These are phyloP conservation scores for Vitrella brassicaformis DNA, from an alignment of 73 alveolate genomes.

Conservation along the genomic window DNA sequence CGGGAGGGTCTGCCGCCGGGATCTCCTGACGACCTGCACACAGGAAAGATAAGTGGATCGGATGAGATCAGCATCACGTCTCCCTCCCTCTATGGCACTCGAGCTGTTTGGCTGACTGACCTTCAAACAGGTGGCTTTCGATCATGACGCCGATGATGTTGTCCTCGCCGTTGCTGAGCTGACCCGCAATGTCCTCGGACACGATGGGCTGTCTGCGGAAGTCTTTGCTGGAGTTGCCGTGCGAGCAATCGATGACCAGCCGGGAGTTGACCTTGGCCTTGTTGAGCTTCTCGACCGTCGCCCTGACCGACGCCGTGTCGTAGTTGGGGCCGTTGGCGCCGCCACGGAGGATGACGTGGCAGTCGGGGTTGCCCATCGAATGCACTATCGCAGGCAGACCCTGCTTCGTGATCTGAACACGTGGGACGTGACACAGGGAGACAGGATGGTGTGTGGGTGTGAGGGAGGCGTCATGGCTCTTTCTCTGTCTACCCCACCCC, in stretches of 20 bases:
- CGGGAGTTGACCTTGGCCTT: not conserved
- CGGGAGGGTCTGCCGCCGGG: too few relatives aligned
- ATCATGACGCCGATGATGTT: not conserved
- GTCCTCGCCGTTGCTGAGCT: not conserved
- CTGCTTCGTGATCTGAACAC: not conserved
- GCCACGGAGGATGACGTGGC: slow-evolving; percentile 25
- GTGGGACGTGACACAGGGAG: not conserved
- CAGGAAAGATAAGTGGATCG: too few relatives aligned
- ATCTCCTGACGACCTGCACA: too few relatives aligned
- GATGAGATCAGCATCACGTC: too few relatives aligned
- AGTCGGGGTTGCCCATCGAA: slow-evolving; percentile 17
- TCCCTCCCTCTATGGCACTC: too few relatives aligned
- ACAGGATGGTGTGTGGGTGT: not conserved
- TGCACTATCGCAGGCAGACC: not conserved
- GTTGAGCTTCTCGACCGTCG: not conserved
- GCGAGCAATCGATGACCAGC: slow-evolving; percentile 20
- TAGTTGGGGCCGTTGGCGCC: slow-evolving; percentile 19
- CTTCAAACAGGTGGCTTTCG: not conserved
- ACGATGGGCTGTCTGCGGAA: slow-evolving; percentile 6
- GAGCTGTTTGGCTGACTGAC: too few relatives aligned
- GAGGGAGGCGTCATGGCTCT: not conserved
- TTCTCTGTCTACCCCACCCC: not conserved
- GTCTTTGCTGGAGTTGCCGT: slow-evolving; percentile 22
- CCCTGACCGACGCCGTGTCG: not conserved
- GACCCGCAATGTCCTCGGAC: not conserved